Evolutionary conservation across 225 moss, liverwort and hornwort genomes (phyloP), one percentile per base, ranked within the genome.

Genomic region (Anthoceros angustus): DNA sequence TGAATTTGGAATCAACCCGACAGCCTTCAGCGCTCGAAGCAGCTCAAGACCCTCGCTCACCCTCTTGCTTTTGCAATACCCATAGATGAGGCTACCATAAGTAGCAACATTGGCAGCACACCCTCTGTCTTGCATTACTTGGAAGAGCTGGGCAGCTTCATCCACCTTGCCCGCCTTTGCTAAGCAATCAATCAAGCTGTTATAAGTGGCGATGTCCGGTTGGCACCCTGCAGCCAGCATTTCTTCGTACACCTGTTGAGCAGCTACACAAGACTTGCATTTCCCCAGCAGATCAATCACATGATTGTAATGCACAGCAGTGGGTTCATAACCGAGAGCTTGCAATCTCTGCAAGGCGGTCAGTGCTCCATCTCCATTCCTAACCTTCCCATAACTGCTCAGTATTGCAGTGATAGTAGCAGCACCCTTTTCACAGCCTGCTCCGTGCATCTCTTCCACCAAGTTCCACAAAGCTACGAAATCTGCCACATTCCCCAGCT

Each of bases 1-100:
- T 66, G 76, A 78, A 63, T 77, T 85, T 8, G 87, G 75, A 3
- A 67, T 74, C 67, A 78, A 65, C 20, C 83, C 87, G 55, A 72
- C 83, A 39, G 72, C 74, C 71, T 83, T 83, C 74, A 74, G 64
- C n/a, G 69, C 74, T 32, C 9, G 9, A 21, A 74, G 25, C 18
- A 70, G 18, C 11, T 62, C 43, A 24, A 55, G 40, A 42, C 69
- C 70, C 21, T 64, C 70, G 10, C 65, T 63, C 66, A 70, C 38
- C 11, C 45, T 42, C 0, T 62, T 61, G 40, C 41, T 42, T n/a
- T 63, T 65, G 41, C 68, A 21, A 61, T 68, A 70, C 11, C 62
- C 70, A 23, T 63, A 46, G 39, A 69, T 7, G 7, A 74, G 11
- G n/a, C 66, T 41, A n/a, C 61, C 66, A 41, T 66, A 72, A 1